These are phyloP conservation scores for Emericellopsis terricola DNA, from an alignment of 495 filamentous ascomycete species.

Conservation along the genomic window DNA sequence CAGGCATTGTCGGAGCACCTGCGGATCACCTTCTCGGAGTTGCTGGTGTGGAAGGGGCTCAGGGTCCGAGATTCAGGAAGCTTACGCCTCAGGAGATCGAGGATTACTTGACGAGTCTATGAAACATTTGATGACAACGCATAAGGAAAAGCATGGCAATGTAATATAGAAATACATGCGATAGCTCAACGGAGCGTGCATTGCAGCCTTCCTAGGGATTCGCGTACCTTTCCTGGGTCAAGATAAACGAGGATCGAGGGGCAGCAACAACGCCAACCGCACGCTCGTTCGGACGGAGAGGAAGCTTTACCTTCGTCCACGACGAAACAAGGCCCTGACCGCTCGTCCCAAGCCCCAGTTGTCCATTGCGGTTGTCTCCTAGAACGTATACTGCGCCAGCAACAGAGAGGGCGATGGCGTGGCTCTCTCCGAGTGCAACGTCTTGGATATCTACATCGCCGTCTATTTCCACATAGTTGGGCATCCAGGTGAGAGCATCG, in stretches of 20 bases:
- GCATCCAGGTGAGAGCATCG: conserved; percentile 9
- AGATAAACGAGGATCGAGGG: conserved; percentile 24
- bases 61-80: conserved; percentile 88
- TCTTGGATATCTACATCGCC: conserved; percentile 27
- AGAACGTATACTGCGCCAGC: conserved; percentile 33
- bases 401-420: conserved; percentile 35
- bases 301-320: conserved; percentile 19
- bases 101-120: conserved; percentile 96
- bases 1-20: conserved; percentile 87
- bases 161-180: conserved; percentile 2
- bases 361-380: conserved; percentile 38
- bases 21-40: conserved; percentile 83
- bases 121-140: conserved; percentile 16
- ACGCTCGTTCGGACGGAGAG: conserved; percentile 7
- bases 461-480: conserved; percentile 17
- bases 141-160: conserved; percentile 5
- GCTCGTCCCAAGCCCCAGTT: conserved; percentile 28
- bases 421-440: conserved; percentile 37
- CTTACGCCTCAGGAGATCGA: conserved; percentile 95
- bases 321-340: conserved; percentile 2
- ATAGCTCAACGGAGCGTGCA: not conserved
- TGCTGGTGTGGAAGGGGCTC: conserved; percentile 78
- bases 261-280: conserved; percentile 26
- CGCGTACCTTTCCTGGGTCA: conserved; percentile 6
- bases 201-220: not conserved